Conservation (phyloP, 164 flowering plant species). For the Berberis thunbergii region DNA sequence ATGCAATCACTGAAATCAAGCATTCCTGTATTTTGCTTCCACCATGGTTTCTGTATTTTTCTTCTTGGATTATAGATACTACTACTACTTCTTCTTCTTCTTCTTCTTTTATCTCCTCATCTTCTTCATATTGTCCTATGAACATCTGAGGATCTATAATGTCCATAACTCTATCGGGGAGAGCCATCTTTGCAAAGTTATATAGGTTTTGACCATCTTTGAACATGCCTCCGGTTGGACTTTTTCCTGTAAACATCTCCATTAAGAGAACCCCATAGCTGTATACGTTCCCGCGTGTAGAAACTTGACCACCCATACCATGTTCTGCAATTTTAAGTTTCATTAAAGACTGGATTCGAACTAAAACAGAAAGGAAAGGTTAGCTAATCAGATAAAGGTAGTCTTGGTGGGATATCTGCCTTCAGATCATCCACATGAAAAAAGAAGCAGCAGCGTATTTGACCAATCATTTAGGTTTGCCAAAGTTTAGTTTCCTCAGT, state of each 20-base stretch:
- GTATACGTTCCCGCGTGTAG: constrained; percentile 17
- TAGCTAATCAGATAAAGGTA: background rate
- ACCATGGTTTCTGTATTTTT: background rate
- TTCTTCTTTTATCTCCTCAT: too few relatives aligned
- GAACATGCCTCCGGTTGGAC: constrained; percentile 11
- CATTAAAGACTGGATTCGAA: background rate
- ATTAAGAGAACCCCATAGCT: constrained; percentile 20
- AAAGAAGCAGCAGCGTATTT: too few relatives aligned
- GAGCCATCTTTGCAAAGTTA: background rate
- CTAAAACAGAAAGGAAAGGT: too few relatives aligned
- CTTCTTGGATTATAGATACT: background rate
- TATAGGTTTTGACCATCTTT: constrained; percentile 14
- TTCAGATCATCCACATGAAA: too few relatives aligned
- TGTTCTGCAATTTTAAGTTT: constrained; percentile 13
- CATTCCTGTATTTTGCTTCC: background rate
- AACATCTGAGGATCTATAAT: constrained; percentile 7
- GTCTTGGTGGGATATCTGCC: too few relatives aligned
- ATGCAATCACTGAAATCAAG: constrained; percentile 2
- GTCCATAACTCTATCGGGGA: constrained; percentile 8
- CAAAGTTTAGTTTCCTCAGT: too few relatives aligned
- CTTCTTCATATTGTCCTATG: background rate
- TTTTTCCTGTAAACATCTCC: constrained; percentile 12
- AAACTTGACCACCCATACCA: constrained; percentile 15
- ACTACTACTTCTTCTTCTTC: background rate
- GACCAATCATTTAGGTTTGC: too few relatives aligned